Percentiles rank a stretch among this genome's conserved stretches.
phyloP scores from a whole-genome alignment of 257 asterid genomes.

The Nicotiana otophora region DNA sequence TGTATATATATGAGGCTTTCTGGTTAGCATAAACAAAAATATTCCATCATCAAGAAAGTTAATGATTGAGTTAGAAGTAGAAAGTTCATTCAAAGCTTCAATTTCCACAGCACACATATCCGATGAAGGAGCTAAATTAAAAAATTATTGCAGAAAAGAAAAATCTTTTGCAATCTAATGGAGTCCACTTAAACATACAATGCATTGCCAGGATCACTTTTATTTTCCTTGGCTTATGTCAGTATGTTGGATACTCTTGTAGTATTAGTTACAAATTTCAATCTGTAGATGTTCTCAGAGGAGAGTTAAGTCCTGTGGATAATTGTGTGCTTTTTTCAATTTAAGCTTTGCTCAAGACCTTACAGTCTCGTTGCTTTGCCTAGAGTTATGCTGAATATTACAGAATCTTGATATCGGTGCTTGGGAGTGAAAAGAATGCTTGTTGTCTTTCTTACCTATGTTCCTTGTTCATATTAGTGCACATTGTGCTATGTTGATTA shows the following conservation, averaged over 20 bases:
- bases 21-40: neutral
- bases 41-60: neutral
- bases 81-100: neutral
- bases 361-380: no score
- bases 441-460: no score
- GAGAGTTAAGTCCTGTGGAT: no score
- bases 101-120: neutral
- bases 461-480: neutral
- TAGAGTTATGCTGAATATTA: no score
- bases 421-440: no score
- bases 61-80: neutral
- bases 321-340: no score
- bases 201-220: neutral
- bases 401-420: no score
- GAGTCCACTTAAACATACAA: no score
- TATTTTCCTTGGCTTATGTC: neutral
- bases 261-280: no score
- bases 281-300: no score
- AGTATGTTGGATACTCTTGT: neutral
- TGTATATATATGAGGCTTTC: neutral
- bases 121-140: neutral
- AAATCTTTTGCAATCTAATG: neutral
- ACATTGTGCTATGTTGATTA: constrained; percentile 1
- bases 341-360: no score
- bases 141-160: neutral